Percentiles rank a stretch among this genome's conserved stretches.
Evolutionary conservation across 2,329 filamentous ascomycete genomes (phyloP).

Genomic region (Phyllosticta citribraziliensis): DNA sequence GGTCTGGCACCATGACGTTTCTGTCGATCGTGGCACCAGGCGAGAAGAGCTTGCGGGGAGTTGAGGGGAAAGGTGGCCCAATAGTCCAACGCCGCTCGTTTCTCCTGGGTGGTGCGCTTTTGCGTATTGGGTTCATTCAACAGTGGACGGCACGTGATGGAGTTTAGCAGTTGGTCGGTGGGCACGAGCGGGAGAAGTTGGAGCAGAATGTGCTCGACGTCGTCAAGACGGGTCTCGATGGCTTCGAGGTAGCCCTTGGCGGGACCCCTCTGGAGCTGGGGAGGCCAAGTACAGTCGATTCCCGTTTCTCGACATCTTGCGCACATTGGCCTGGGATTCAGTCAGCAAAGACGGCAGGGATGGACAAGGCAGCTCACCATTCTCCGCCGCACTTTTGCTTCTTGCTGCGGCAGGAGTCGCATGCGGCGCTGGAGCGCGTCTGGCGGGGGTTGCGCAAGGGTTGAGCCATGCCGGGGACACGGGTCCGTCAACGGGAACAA

Average conservation of each 20-base stretch:
- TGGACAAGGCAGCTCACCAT: slow-evolving; percentile 2
- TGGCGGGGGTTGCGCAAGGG: slow-evolving; percentile 5
- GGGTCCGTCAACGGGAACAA: neutral
- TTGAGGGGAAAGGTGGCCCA: slow-evolving; percentile 9
- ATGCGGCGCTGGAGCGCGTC: slow-evolving; percentile 9
- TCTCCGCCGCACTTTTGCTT: slow-evolving; percentile 11
- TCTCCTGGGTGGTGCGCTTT: slow-evolving; percentile 10
- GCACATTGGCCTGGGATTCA: slow-evolving; percentile 1
- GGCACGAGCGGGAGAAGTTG: slow-evolving; percentile 7
- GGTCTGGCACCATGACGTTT: neutral
- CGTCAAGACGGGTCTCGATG: slow-evolving; percentile 9
- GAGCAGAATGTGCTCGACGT: slow-evolving; percentile 8
- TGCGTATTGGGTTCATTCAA: neutral
- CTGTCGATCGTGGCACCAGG: slow-evolving; percentile 5
- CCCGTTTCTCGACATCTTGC: slow-evolving; percentile 9
- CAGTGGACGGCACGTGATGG: neutral
- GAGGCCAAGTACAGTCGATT: slow-evolving; percentile 7
- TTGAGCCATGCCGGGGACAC: slow-evolving; percentile 1
- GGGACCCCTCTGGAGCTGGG: slow-evolving; percentile 8
- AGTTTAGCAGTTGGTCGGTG: neutral
- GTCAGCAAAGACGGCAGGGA: neutral
- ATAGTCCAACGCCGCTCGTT: slow-evolving; percentile 7
- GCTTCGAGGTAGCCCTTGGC: slow-evolving; percentile 10
- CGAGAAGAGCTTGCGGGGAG: slow-evolving; percentile 2
- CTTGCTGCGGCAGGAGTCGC: slow-evolving; percentile 8